These are phyloP conservation scores for Aspergillus sparsus DNA, from an alignment of 495 filamentous ascomycete genomes.

Conservation along the genomic window DNA sequence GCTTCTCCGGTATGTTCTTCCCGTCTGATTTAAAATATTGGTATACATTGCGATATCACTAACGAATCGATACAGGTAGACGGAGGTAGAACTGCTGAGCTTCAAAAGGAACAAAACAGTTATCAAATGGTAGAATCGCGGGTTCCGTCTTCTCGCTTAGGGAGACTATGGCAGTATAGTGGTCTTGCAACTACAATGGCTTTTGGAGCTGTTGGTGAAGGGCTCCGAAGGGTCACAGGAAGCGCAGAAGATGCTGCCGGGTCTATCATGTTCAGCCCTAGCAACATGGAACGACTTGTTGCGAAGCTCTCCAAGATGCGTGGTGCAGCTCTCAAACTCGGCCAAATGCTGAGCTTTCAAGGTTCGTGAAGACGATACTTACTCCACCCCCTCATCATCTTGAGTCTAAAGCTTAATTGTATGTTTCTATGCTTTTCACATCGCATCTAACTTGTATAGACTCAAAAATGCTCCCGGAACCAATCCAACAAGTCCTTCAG, in stretches of 20 bases:
- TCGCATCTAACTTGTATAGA: constrained; percentile 46
- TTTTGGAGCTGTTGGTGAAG: constrained; percentile 86
- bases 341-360: constrained; percentile 97
- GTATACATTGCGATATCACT: constrained; percentile 7
- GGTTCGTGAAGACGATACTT: constrained; percentile 40
- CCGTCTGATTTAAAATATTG: not conserved
- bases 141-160: constrained; percentile 84
- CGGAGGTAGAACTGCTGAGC: constrained; percentile 16
- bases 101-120: constrained; percentile 24
- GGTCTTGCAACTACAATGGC: constrained; percentile 94
- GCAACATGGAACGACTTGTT: constrained; percentile 90
- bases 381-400: not conserved
- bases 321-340: constrained; percentile 95
- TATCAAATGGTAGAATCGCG: constrained; percentile 86
- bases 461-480: constrained; percentile 87
- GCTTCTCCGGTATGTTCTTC: constrained; percentile 11
- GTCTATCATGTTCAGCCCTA: constrained; percentile 83
- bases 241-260: constrained; percentile 60
- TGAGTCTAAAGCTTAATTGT: too few species aligned
- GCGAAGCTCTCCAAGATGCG: constrained; percentile 93
- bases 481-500: constrained; percentile 83
- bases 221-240: constrained; percentile 68
- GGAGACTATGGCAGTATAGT: constrained; percentile 90
- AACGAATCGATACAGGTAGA: constrained; percentile 17
- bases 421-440: too few species aligned